Conservation (phyloP, 2,329 filamentous ascomycete species). For the Aspergillus sp. region DNA sequence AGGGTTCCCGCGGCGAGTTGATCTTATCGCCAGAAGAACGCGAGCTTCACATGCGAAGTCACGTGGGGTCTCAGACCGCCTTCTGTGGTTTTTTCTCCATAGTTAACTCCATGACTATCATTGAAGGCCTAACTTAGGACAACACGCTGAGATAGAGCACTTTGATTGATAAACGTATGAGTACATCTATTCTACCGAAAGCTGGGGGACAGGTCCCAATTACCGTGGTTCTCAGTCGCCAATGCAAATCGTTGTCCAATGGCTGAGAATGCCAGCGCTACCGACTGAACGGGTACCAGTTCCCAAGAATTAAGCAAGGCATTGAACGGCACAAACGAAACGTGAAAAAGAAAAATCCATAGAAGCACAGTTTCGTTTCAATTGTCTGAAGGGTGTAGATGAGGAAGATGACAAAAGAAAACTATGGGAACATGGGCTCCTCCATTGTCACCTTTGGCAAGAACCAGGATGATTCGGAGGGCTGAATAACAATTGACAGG, state of each 20-base stretch:
- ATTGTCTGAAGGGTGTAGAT: not conserved
- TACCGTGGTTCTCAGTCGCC: conserved; percentile 1
- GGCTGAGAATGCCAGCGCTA: conserved; percentile 5
- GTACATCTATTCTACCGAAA: conserved; percentile 37
- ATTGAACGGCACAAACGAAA: conserved; percentile 9
- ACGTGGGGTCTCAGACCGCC: conserved; percentile 3
- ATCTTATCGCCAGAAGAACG: not conserved
- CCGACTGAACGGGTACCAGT: conserved; percentile 5
- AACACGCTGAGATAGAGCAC: not conserved
- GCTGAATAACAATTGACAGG: no score
- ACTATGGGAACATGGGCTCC: not conserved
- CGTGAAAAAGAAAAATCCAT: conserved; percentile 6
- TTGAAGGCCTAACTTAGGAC: no score
- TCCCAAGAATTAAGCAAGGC: conserved; percentile 5
- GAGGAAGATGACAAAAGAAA: not conserved
- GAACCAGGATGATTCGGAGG: not conserved
- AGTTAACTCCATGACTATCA: not conserved
- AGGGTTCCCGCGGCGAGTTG: not conserved
- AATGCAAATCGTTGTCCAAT: conserved; percentile 4
- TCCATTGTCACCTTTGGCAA: not conserved
- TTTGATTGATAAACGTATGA: conserved; percentile 26
- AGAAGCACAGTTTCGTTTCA: conserved; percentile 11
- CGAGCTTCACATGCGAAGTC: conserved; percentile 7
- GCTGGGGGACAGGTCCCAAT: conserved; percentile 18
- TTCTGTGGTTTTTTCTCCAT: not conserved